Percentiles rank a stretch among this genome's conserved stretches.
Evolutionary conservation across 495 filamentous ascomycete genomes (phyloP).

Genomic region (Lentithecium fluviatile): DNA sequence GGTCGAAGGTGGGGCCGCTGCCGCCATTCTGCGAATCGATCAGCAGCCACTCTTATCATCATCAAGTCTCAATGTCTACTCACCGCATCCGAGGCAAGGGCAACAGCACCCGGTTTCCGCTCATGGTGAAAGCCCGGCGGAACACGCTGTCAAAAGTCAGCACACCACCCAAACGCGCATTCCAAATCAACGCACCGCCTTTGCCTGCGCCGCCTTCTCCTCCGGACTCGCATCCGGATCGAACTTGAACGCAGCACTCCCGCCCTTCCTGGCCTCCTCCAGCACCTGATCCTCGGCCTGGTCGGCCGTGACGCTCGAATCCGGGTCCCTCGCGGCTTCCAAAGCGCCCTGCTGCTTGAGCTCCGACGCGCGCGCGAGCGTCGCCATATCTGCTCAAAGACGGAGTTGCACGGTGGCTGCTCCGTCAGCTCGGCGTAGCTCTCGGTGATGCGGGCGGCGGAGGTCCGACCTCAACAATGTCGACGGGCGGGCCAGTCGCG

Average conservation of each 20-base stretch:
- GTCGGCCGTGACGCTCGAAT: conserved; percentile 65
- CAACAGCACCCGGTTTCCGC: conserved; percentile 64
- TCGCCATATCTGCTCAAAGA: conserved; percentile 12
- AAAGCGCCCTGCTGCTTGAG: conserved; percentile 75
- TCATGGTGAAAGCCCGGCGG: conserved; percentile 64
- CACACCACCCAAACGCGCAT: neutral
- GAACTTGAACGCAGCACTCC: conserved; percentile 77
- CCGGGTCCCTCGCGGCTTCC: conserved; percentile 67
- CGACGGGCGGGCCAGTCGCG: neutral
- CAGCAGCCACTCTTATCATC: conserved; percentile 4
- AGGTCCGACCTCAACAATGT: neutral
- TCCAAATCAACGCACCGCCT: conserved; percentile 60
- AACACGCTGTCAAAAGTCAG: conserved; percentile 47
- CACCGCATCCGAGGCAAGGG: conserved; percentile 71
- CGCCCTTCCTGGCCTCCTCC: conserved; percentile 71
- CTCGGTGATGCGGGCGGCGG: neutral
- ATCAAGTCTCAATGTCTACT: conserved; percentile 23
- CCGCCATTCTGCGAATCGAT: conserved; percentile 57
- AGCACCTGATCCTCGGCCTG: conserved; percentile 69
- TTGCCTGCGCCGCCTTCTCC: conserved; percentile 76
- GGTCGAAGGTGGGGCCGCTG: conserved; percentile 68
- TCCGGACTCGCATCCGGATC: conserved; percentile 80
- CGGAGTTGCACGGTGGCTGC: too few species aligned
- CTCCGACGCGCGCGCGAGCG: conserved; percentile 49
- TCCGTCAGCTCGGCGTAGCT: too few species aligned